phyloP scores from a whole-genome alignment of 164 flowering plant species.

The Kalanchoe fedtschenkoi region DNA sequence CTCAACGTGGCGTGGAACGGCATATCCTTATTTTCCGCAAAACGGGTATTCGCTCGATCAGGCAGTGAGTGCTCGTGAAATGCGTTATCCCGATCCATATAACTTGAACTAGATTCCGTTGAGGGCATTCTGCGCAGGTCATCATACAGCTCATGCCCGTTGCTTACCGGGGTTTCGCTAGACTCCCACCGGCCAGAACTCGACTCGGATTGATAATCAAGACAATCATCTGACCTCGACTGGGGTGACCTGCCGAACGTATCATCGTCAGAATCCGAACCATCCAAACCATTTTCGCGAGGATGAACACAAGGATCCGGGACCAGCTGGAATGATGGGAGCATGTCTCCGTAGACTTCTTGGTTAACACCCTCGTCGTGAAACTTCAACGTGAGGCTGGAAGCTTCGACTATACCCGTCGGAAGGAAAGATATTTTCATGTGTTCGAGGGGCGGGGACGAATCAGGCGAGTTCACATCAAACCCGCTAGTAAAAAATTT shows the following conservation, averaged over 20 bases:
- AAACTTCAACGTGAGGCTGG: slow-evolving; percentile 57
- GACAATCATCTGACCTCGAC: slow-evolving; percentile 47
- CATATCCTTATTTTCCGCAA: slow-evolving; percentile 14
- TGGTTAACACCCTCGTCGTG: slow-evolving; percentile 34
- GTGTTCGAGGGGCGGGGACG: slow-evolving; percentile 83
- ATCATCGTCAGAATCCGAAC: slow-evolving; percentile 70
- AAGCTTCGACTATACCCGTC: slow-evolving; percentile 31
- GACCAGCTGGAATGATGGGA: slow-evolving; percentile 79
- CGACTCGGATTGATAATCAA: slow-evolving; percentile 48
- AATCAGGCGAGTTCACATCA: slow-evolving; percentile 27
- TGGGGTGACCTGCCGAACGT: slow-evolving; percentile 76
- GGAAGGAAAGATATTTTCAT: slow-evolving; percentile 88
- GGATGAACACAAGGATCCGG: slow-evolving; percentile 33
- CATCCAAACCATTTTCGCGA: slow-evolving; percentile 38
- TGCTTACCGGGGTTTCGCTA: slow-evolving; percentile 30
- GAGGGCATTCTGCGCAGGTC: slow-evolving; percentile 39
- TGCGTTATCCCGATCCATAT: slow-evolving; percentile 23
- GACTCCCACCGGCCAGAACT: slow-evolving; percentile 78
- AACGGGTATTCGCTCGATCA: slow-evolving; percentile 12
- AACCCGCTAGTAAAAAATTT: slow-evolving; percentile 21
- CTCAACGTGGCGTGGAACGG: slow-evolving; percentile 18
- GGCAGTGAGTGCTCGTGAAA: slow-evolving; percentile 9
- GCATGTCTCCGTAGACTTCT: slow-evolving; percentile 35
- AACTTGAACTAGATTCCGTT: slow-evolving; percentile 34
- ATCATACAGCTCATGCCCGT: slow-evolving; percentile 41